Base-by-base conservation (phyloP, 352 stramenopile genomes). In the Pythium scleroteichum region DNA sequence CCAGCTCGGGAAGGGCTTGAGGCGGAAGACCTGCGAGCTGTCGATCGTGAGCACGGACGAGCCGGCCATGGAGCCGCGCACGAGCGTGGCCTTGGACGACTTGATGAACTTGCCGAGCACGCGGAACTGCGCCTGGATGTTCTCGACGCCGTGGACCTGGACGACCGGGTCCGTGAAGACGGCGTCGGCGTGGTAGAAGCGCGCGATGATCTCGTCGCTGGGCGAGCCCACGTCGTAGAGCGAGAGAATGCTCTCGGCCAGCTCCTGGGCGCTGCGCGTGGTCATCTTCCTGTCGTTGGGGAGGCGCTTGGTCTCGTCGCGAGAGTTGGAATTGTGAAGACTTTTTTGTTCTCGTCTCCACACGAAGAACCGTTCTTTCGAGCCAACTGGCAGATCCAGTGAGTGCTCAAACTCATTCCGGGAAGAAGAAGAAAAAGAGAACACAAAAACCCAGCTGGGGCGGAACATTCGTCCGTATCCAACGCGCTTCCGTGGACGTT, bases 61-160 rank as follows among this genome's bases (percentile, higher is more conserved):
- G 45, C 85, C 85, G 16, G 82, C 85, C 81, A 94, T 91, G n/a
- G 81, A 90, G 35, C 82, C 82, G 57, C 82, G 82, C 67, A 92
- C 79, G 51, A 94, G 76, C 66, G 79, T 89, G 14, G 82, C 81
- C 62, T 92, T 90, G 52, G 74, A 87, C 44, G 71, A 79, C 68
- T 82, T 85, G 68, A 94, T 69, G 55, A 94, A 88, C 66, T 82
- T 87, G 47, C 80, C 75, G 39, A 94, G 72, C 32, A 80, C 72
- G 52, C 85, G 85, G 68, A 94, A 94, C 71, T 94, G 85, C 61
- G 85, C 85, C 63, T 91, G 82, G 62, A 94, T 88, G 64, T 94
- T 92, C 52, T 88, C 82, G 35, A 90, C 49, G 46, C 85, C 85
- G 16, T 72, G 69, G 51, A 92, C 85, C 27, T 77, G 78, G 38